Evolutionary conservation across 768 basidiomycete species (phyloP).

Genomic region (Russula abietina): DNA sequence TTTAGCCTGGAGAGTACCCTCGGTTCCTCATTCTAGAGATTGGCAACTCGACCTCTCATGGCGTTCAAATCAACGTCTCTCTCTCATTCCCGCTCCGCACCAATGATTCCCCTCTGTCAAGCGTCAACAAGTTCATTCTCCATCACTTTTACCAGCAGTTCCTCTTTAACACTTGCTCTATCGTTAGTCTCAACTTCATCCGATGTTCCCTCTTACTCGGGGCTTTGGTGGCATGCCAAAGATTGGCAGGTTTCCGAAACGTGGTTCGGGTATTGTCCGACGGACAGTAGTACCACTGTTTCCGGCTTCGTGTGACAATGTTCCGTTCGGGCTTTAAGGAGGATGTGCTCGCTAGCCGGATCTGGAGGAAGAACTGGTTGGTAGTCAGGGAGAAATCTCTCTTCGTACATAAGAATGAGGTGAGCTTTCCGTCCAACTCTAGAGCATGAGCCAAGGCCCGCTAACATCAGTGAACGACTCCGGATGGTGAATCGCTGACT

Average conservation of each 20-base stretch:
- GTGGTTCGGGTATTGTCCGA: slow-evolving; percentile 49
- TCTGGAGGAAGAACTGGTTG: slow-evolving; percentile 89
- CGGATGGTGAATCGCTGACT: too few species aligned
- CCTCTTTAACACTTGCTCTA: slow-evolving; percentile 47
- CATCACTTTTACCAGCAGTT: slow-evolving; percentile 50
- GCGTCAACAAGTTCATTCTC: slow-evolving; percentile 41
- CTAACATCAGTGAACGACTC: too few species aligned
- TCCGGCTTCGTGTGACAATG: too few species aligned
- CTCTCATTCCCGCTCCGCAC: slow-evolving; percentile 74
- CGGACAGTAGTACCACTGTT: too few species aligned
- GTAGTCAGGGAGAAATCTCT: slow-evolving; percentile 75
- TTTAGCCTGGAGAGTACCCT: too few species aligned
- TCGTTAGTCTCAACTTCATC: slow-evolving; percentile 51
- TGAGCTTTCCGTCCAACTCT: slow-evolving; percentile 38
- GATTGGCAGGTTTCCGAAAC: slow-evolving; percentile 76
- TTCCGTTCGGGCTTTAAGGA: slow-evolving; percentile 86
- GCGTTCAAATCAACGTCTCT: slow-evolving; percentile 60
- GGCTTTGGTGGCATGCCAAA: slow-evolving; percentile 82
- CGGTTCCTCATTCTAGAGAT: too few species aligned
- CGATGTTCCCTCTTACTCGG: slow-evolving; percentile 63
- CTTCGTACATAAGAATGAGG: slow-evolving; percentile 88
- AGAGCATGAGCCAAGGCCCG: too few species aligned
- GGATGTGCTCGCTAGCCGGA: slow-evolving; percentile 85
- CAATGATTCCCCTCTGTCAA: slow-evolving; percentile 57
- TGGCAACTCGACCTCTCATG: too few species aligned